These are phyloP conservation scores for Hirsutella rhossiliensis DNA, from an alignment of 2,329 filamentous ascomycete genomes.

Conservation along the genomic window DNA sequence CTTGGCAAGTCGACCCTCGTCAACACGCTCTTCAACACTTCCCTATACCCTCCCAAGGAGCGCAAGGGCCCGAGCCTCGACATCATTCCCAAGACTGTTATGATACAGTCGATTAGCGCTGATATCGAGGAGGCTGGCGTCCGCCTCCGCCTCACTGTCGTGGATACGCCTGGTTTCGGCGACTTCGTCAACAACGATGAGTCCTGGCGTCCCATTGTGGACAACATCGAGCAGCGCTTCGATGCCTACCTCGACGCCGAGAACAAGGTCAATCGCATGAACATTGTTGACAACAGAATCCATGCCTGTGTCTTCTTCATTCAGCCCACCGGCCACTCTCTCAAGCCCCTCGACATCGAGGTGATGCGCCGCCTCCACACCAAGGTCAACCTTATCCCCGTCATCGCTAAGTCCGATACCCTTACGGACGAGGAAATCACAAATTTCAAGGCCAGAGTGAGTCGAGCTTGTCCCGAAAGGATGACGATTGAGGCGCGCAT, in stretches of 20 bases:
- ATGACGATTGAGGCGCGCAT: not conserved
- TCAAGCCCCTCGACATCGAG: constrained; percentile 98
- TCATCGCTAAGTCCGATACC: constrained; percentile 97
- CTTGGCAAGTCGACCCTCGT: constrained; percentile 98
- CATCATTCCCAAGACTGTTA: constrained; percentile 96
- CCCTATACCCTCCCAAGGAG: constrained; percentile 96
- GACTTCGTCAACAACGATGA: constrained; percentile 99
- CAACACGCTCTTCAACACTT: constrained; percentile 99
- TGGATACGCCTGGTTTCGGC: constrained; percentile 95
- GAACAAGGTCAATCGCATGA: constrained; percentile 99
- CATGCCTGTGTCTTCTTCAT: constrained; percentile 99
- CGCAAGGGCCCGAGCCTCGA: constrained; percentile 94
- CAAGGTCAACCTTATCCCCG: constrained; percentile 99
- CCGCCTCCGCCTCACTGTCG: constrained; percentile 87
- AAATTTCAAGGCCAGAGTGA: constrained; percentile 90
- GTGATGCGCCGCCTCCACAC: constrained; percentile 99
- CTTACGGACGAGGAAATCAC: constrained; percentile 93
- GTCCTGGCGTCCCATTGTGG: constrained; percentile 96
- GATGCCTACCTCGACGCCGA: constrained; percentile 97
- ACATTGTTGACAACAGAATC: constrained; percentile 98
- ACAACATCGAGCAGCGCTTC: constrained; percentile 99
- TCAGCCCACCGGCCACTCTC: constrained; percentile 92
- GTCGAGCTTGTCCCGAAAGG: constrained; percentile 22
- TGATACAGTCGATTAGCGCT: constrained; percentile 87
- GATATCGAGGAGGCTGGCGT: constrained; percentile 99